Conservation (phyloP, 176 grass and related monocot genomes). For the Rhipidocladum racemiflorum region DNA sequence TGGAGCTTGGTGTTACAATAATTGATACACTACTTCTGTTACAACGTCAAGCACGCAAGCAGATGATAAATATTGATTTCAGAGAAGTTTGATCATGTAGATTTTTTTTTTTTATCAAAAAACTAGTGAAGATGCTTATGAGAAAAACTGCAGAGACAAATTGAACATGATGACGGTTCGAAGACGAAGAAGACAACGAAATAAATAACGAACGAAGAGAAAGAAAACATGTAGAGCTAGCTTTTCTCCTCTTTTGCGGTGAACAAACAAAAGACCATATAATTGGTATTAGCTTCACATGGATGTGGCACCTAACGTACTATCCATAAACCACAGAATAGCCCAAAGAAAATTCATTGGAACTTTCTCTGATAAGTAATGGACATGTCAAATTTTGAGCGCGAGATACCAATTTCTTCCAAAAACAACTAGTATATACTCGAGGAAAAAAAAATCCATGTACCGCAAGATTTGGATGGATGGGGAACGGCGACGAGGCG, state of each 20-base stretch:
- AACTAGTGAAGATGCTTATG: neutral
- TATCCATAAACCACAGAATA: neutral
- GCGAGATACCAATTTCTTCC: neutral
- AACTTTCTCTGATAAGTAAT: neutral
- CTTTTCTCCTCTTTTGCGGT: neutral
- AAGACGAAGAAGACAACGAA: neutral
- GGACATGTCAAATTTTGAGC: neutral
- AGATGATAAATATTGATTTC: neutral
- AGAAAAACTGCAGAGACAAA: neutral
- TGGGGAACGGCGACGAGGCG: conserved; percentile 37
- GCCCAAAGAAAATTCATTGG: neutral
- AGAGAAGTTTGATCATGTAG: neutral
- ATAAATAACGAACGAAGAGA: neutral
- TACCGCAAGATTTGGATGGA: conserved; percentile 51
- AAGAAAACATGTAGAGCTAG: neutral
- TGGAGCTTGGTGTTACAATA: neutral
- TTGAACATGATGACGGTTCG: neutral
- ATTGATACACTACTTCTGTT: neutral
- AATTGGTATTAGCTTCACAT: neutral
- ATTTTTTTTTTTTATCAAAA: neutral
- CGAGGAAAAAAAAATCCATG: neutral
- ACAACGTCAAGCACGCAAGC: neutral
- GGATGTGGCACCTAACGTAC: neutral
- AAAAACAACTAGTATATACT: neutral
- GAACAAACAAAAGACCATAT: neutral